These are phyloP conservation scores for Aspergillus amoenus DNA, from an alignment of 2,329 filamentous ascomycete species.

Conservation along the genomic window DNA sequence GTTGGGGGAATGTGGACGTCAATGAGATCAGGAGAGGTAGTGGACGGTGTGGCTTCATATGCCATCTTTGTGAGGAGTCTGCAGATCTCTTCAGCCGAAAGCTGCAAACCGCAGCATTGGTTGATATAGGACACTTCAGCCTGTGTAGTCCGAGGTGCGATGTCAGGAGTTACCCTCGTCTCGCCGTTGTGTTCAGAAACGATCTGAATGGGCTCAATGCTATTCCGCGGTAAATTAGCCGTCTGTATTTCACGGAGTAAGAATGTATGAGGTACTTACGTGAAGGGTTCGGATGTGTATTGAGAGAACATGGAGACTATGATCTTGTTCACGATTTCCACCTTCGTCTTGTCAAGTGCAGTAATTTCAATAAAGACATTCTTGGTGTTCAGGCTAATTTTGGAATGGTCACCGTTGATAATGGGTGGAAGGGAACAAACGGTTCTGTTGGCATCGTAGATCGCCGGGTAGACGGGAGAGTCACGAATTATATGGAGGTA, in stretches of 20 bases:
- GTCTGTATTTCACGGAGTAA: background rate
- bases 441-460: constrained; percentile 81
- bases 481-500: constrained; percentile 95
- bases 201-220: constrained; percentile 87
- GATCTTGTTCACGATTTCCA: constrained; percentile 93
- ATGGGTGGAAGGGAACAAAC: constrained; percentile 96
- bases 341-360: constrained; percentile 91
- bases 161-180: constrained; percentile 75
- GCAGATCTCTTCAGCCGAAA: constrained; percentile 73
- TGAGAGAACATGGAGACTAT: constrained; percentile 96
- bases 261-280: constrained; percentile 42
- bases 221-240: constrained; percentile 20
- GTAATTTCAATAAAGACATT: constrained; percentile 98
- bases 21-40: constrained; percentile 66
- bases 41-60: constrained; percentile 74
- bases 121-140: constrained; percentile 94
- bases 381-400: constrained; percentile 86
- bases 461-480: constrained; percentile 90
- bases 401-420: constrained; percentile 96
- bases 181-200: constrained; percentile 87
- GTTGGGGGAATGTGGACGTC: constrained; percentile 85
- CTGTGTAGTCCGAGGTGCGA: constrained; percentile 72
- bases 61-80: constrained; percentile 86
- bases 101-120: constrained; percentile 78
- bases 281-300: constrained; percentile 85